Conservation (phyloP, 2,329 filamentous ascomycete species). For the Fusarium miscanthi region DNA sequence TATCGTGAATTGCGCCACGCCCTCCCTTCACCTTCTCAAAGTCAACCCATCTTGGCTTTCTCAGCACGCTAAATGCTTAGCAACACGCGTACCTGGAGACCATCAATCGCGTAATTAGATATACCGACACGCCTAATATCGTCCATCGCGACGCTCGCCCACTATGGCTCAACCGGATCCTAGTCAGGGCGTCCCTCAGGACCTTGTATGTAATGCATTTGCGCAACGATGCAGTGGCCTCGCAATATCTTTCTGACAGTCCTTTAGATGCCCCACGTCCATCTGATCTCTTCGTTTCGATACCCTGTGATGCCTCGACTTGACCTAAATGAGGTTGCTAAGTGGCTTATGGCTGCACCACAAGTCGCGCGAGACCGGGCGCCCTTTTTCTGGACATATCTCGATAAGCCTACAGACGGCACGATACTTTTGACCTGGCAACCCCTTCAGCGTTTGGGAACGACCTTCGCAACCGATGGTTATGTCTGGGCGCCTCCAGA, state of each 20-base stretch:
- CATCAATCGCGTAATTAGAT: constrained; percentile 36
- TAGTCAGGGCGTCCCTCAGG: constrained; percentile 56
- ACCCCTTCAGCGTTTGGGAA: constrained; percentile 75
- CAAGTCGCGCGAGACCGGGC: constrained; percentile 86
- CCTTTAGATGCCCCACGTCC: constrained; percentile 82
- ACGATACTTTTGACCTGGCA: constrained; percentile 91
- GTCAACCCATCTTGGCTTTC: constrained; percentile 2
- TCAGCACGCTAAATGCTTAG: not conserved
- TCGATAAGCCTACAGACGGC: constrained; percentile 84
- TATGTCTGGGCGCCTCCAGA: constrained; percentile 91
- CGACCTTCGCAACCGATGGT: constrained; percentile 88
- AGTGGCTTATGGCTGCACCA: constrained; percentile 85
- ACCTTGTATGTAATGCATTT: constrained; percentile 50
- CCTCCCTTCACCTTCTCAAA: constrained; percentile 26
- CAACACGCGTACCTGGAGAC: not conserved
- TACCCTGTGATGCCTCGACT: constrained; percentile 80
- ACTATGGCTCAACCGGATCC: constrained; percentile 57
- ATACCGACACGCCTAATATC: constrained; percentile 18
- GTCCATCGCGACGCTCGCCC: constrained; percentile 39
- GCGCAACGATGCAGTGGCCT: not conserved
- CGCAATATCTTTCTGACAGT: constrained; percentile 33
- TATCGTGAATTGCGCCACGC: constrained; percentile 39
- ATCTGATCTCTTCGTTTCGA: constrained; percentile 85
- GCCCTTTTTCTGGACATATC: constrained; percentile 93
- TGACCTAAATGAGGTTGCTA: constrained; percentile 80